phyloP scores from a whole-genome alignment of 2,329 filamentous ascomycete species.

The Colletotrichum lupini region DNA sequence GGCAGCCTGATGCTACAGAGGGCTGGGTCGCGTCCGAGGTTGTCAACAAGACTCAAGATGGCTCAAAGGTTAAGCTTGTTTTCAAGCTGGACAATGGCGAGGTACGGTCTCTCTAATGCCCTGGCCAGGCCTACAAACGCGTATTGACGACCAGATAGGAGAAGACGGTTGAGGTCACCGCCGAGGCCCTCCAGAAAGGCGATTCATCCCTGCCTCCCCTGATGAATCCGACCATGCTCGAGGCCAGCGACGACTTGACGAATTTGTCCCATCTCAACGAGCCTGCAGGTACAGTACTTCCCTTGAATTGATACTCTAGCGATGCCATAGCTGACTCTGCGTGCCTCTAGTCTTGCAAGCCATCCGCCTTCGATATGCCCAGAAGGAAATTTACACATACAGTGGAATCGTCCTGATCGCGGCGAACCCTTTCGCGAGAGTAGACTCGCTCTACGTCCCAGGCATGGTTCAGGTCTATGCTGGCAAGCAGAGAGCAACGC shows the following conservation, averaged over 20 bases:
- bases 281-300: constrained; percentile 78
- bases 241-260: constrained; percentile 97
- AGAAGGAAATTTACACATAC: constrained; percentile 99
- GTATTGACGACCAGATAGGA: constrained; percentile 62
- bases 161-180: constrained; percentile 82
- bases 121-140: constrained; percentile 1
- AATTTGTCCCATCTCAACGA: constrained; percentile 98
- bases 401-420: constrained; percentile 98
- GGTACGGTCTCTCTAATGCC: constrained; percentile 59
- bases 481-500: constrained; percentile 94
- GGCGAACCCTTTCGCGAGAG: constrained; percentile 96
- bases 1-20: constrained; percentile 96
- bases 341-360: constrained; percentile 83
- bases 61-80: constrained; percentile 86
- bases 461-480: constrained; percentile 99
- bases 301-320: not conserved
- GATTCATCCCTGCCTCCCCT: constrained; percentile 86
- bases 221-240: constrained; percentile 98
- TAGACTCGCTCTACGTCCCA: constrained; percentile 97
- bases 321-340: constrained; percentile 18
- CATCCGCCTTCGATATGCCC: constrained; percentile 94
- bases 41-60: constrained; percentile 83
- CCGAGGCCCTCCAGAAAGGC: constrained; percentile 80
- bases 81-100: constrained; percentile 95
- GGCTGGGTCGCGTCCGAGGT: constrained; percentile 99